Percentiles rank a stretch among this genome's conserved stretches.
Evolutionary conservation across 805 yeast genomes (phyloP).

Genomic region (Nakazawaea wickerhamii): DNA sequence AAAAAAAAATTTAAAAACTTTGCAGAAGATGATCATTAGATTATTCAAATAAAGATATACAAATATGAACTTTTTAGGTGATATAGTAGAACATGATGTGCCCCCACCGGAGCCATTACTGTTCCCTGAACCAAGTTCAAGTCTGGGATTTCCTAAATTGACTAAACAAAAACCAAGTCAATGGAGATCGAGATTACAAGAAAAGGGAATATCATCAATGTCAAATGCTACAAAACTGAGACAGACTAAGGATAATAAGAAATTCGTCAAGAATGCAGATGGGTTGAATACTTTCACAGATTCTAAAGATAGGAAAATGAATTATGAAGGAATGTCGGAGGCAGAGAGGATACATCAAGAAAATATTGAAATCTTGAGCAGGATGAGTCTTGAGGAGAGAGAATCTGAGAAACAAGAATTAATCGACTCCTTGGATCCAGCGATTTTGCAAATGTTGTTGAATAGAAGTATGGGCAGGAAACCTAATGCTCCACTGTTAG

Average conservation of each 20-base stretch:
- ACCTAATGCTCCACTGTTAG: constrained; percentile 20
- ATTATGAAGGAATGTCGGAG: constrained; percentile 38
- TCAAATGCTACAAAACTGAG: constrained; percentile 16
- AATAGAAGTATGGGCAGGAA: constrained; percentile 48
- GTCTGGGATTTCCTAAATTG: constrained; percentile 33
- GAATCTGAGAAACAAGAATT: constrained; percentile 61
- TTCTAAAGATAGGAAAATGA: constrained; percentile 12
- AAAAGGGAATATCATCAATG: constrained; percentile 26
- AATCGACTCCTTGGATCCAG: constrained; percentile 62
- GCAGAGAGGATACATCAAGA: constrained; percentile 74
- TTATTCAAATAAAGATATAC: neutral
- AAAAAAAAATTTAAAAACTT: constrained; percentile 1
- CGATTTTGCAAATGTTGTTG: constrained; percentile 52
- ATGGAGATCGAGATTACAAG: constrained; percentile 41
- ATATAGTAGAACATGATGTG: constrained; percentile 60
- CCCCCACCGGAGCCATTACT: constrained; percentile 30
- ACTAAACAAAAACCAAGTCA: constrained; percentile 36
- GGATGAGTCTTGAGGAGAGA: constrained; percentile 64
- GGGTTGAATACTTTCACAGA: constrained; percentile 16
- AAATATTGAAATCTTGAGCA: constrained; percentile 54
- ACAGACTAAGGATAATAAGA: constrained; percentile 1
- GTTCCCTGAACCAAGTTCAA: constrained; percentile 16
- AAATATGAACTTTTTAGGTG: constrained; percentile 66
- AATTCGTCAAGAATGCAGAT: neutral
- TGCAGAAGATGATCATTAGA: no score